Evolutionary conservation across 2,329 filamentous ascomycete genomes (phyloP).

Genomic region (Fusarium sp.): DNA sequence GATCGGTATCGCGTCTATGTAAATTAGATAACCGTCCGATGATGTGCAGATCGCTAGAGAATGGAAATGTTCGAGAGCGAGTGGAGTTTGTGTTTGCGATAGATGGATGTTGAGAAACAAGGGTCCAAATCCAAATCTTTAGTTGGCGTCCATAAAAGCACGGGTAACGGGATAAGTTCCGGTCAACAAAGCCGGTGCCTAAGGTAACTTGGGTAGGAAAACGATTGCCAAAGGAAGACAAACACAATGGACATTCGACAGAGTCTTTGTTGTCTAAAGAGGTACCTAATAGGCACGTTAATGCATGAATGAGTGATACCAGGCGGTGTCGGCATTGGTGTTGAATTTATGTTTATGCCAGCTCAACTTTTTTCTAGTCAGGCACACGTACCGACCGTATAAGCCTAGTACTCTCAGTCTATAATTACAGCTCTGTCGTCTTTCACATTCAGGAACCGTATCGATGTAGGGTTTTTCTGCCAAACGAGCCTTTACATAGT

Average conservation of each 20-base stretch:
- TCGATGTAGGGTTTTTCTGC: neutral
- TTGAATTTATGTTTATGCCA: neutral
- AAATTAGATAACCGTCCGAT: neutral
- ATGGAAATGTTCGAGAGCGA: slow-evolving; percentile 13
- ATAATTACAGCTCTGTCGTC: neutral
- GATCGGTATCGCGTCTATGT: neutral
- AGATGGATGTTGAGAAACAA: slow-evolving; percentile 21
- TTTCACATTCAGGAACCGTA: neutral
- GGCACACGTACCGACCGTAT: neutral
- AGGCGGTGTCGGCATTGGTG: slow-evolving; percentile 1
- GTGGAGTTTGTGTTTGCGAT: slow-evolving; percentile 16
- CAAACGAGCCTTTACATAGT: neutral
- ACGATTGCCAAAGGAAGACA: neutral
- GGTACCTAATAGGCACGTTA: neutral
- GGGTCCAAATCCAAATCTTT: slow-evolving; percentile 23
- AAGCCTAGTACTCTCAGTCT: neutral
- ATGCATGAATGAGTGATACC: neutral
- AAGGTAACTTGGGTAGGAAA: neutral
- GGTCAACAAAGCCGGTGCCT: neutral
- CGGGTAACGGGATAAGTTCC: neutral
- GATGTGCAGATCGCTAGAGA: neutral
- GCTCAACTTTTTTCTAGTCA: slow-evolving; percentile 1
- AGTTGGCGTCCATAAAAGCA: neutral
- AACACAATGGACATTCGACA: neutral
- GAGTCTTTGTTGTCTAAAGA: neutral